Evolutionary conservation across 2,329 filamentous ascomycete genomes (phyloP).

Genomic region (Neobulgaria alba): DNA sequence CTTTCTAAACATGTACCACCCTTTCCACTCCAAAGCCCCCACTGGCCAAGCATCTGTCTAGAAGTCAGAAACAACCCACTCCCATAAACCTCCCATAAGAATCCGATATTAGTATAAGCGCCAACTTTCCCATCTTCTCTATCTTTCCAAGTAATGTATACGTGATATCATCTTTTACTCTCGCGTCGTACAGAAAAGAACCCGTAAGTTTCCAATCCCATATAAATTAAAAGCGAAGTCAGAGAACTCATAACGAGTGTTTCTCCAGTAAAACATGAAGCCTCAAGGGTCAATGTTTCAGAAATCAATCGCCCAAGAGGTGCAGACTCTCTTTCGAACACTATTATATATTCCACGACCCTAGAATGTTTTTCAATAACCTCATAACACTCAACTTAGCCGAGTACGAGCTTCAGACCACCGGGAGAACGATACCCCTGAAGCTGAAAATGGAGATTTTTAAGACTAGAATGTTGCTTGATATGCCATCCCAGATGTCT

Average conservation of each 20-base stretch:
- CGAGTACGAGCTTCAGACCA: constrained; percentile 1
- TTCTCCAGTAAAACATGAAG: background rate
- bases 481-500: background rate
- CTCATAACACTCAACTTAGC: background rate
- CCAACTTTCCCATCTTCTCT: background rate
- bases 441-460: background rate
- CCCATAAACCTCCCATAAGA: no score
- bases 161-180: no score
- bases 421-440: background rate
- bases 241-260: background rate
- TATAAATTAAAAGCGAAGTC: background rate
- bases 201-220: background rate
- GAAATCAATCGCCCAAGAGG: background rate
- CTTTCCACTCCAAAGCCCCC: no score
- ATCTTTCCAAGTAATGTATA: background rate
- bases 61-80: no score
- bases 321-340: background rate
- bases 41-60: no score
- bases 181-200: no score
- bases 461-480: background rate
- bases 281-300: background rate
- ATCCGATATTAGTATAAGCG: background rate
- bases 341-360: background rate
- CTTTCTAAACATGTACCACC: no score
- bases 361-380: background rate